phyloP scores from a whole-genome alignment of 2,329 filamentous ascomycete species.

The Gnomoniopsis smithogilvyi region DNA sequence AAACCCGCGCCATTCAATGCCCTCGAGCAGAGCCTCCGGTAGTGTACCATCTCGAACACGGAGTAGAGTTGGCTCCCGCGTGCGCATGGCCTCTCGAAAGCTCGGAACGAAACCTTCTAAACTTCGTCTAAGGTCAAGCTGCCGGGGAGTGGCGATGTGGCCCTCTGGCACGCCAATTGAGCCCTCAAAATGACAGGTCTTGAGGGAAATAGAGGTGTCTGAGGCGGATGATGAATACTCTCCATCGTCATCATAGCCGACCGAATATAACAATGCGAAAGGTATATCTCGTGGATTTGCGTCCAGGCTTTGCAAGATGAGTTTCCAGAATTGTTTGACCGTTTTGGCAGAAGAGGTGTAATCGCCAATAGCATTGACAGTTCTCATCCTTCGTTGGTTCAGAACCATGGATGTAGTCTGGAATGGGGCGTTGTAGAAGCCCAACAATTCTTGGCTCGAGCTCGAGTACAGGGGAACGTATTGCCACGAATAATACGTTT shows the following conservation, averaged over 20 bases:
- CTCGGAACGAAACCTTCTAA: slow-evolving; percentile 32
- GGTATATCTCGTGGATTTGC: slow-evolving; percentile 36
- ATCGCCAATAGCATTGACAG: slow-evolving; percentile 31
- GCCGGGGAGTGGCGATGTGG: slow-evolving; percentile 29
- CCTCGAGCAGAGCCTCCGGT: slow-evolving; percentile 48
- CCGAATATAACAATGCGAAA: slow-evolving; percentile 38
- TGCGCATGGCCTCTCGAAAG: slow-evolving; percentile 35
- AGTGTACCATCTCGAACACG: slow-evolving; percentile 41
- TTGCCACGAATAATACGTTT: slow-evolving; percentile 36
- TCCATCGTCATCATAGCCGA: slow-evolving; percentile 34
- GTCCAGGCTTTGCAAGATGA: slow-evolving; percentile 29
- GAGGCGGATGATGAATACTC: slow-evolving; percentile 32
- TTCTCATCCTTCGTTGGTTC: slow-evolving; percentile 30
- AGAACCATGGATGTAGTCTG: slow-evolving; percentile 34
- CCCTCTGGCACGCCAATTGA: slow-evolving; percentile 32
- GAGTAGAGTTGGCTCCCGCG: slow-evolving; percentile 30
- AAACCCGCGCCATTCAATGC: slow-evolving; percentile 52
- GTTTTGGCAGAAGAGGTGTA: slow-evolving; percentile 28
- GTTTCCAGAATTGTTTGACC: slow-evolving; percentile 33
- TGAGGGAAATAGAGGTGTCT: slow-evolving; percentile 33
- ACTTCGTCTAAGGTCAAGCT: slow-evolving; percentile 33
- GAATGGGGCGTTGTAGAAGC: slow-evolving; percentile 36
- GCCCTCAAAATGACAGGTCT: slow-evolving; percentile 34
- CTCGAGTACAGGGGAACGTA: slow-evolving; percentile 36
- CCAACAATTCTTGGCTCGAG: slow-evolving; percentile 29